These are phyloP conservation scores for Xylariaceae sp. DNA, from an alignment of 2,329 filamentous ascomycete genomes.

Conservation along the genomic window DNA sequence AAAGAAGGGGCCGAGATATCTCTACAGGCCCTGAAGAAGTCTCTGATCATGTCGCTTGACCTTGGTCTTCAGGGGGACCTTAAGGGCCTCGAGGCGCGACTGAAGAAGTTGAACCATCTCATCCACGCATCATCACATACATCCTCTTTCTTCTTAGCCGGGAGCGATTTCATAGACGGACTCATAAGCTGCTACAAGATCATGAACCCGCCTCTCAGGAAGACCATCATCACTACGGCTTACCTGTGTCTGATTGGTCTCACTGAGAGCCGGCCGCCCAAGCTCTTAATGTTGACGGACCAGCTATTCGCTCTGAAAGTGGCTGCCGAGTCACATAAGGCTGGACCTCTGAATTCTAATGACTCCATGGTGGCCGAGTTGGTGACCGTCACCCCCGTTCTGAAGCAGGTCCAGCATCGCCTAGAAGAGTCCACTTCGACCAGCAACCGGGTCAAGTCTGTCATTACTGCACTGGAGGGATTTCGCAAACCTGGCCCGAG, in stretches of 20 bases:
- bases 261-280: slow-evolving; percentile 57
- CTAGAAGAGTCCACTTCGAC: slow-evolving; percentile 42
- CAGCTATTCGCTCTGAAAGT: slow-evolving; percentile 74
- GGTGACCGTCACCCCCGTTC: slow-evolving; percentile 69
- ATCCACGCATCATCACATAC: slow-evolving; percentile 52
- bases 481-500: slow-evolving; percentile 51
- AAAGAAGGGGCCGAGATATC: slow-evolving; percentile 45
- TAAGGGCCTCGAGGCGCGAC: slow-evolving; percentile 42
- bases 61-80: slow-evolving; percentile 49
- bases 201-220: slow-evolving; percentile 56
- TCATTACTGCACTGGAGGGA: slow-evolving; percentile 51
- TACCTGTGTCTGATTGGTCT: slow-evolving; percentile 71
- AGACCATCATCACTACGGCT: slow-evolving; percentile 60
- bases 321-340: slow-evolving; percentile 57
- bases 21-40: slow-evolving; percentile 52
- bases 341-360: slow-evolving; percentile 46
- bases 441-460: slow-evolving; percentile 49
- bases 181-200: slow-evolving; percentile 59
- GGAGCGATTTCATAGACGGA: slow-evolving; percentile 80
- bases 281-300: slow-evolving; percentile 69
- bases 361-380: slow-evolving; percentile 75
- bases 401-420: slow-evolving; percentile 53
- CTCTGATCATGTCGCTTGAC: slow-evolving; percentile 56
- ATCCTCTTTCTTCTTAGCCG: slow-evolving; percentile 63
- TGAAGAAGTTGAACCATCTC: slow-evolving; percentile 56